Conservation (phyloP, 257 asterid species). For the Catharanthus roseus region DNA sequence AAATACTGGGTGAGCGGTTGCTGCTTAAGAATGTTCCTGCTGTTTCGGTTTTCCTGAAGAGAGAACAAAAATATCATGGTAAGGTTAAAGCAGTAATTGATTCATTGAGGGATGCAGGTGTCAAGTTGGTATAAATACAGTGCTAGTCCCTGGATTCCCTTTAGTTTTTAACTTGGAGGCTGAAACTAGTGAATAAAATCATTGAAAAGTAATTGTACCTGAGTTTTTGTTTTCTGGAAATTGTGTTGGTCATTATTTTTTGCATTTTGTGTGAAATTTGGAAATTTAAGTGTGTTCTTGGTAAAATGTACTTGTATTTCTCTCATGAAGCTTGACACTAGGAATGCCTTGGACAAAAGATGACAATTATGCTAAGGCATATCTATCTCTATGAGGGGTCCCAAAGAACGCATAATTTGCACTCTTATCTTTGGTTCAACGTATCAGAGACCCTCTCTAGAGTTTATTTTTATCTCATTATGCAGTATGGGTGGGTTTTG, state of each 20-base stretch:
- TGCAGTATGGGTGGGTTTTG: conserved; percentile 13
- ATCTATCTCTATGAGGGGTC: neutral
- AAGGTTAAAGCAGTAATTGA: conserved; percentile 85
- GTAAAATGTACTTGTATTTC: neutral
- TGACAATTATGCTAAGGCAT: too few relatives aligned
- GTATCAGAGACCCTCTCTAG: conserved; percentile 6
- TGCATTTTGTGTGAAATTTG: neutral
- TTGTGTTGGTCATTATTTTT: neutral
- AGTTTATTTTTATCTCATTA: neutral
- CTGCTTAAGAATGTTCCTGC: conserved; percentile 63
- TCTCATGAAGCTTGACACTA: neutral
- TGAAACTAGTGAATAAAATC: neutral
- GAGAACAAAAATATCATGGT: conserved; percentile 82
- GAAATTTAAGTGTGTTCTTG: too few relatives aligned
- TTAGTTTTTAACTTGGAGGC: neutral
- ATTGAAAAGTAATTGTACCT: neutral
- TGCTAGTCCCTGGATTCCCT: neutral
- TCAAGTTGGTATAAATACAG: conserved; percentile 42
- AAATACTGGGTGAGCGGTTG: conserved; percentile 71
- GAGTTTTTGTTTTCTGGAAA: neutral
- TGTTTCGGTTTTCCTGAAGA: conserved; percentile 56
- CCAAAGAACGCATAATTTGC: neutral
- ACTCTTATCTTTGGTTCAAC: conserved; percentile 10
- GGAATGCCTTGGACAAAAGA: neutral
- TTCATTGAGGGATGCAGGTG: conserved; percentile 60